Conservation (phyloP, 768 basidiomycete genomes). For the Amanita rimosa region DNA sequence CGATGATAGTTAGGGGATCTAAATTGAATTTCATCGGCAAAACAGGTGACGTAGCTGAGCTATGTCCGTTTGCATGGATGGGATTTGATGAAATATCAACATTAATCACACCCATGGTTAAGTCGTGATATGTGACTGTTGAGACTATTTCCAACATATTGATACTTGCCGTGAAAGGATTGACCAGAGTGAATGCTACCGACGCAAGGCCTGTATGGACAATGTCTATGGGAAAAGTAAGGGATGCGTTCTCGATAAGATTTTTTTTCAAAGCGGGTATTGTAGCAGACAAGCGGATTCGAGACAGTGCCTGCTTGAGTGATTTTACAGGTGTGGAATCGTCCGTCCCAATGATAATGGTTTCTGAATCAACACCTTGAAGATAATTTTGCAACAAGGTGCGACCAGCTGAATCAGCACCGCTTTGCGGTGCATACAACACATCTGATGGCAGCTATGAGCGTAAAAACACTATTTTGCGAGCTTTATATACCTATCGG, state of each 20-base stretch:
- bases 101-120: slow-evolving; percentile 48
- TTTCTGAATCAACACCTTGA: slow-evolving; percentile 47
- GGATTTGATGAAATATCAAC: slow-evolving; percentile 45
- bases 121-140: slow-evolving; percentile 39
- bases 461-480: not conserved
- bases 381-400: slow-evolving; percentile 54
- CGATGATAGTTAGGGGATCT: slow-evolving; percentile 49
- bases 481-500: slow-evolving; percentile 30
- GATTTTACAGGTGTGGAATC: slow-evolving; percentile 51
- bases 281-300: slow-evolving; percentile 48
- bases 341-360: slow-evolving; percentile 42
- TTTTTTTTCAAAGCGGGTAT: slow-evolving; percentile 57
- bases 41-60: slow-evolving; percentile 39
- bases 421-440: slow-evolving; percentile 46
- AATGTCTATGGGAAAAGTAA: slow-evolving; percentile 54
- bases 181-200: slow-evolving; percentile 44
- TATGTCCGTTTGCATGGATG: slow-evolving; percentile 49
- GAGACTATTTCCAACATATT: slow-evolving; percentile 46
- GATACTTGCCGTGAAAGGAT: slow-evolving; percentile 67
- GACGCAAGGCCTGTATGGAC: slow-evolving; percentile 47
- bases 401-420: slow-evolving; percentile 40
- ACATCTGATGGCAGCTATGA: slow-evolving; percentile 30
- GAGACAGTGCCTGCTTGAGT: slow-evolving; percentile 46
- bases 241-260: slow-evolving; percentile 41
- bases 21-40: slow-evolving; percentile 57